Base-by-base conservation (phyloP, 441 rosid genomes). In the Hura crepitans region DNA sequence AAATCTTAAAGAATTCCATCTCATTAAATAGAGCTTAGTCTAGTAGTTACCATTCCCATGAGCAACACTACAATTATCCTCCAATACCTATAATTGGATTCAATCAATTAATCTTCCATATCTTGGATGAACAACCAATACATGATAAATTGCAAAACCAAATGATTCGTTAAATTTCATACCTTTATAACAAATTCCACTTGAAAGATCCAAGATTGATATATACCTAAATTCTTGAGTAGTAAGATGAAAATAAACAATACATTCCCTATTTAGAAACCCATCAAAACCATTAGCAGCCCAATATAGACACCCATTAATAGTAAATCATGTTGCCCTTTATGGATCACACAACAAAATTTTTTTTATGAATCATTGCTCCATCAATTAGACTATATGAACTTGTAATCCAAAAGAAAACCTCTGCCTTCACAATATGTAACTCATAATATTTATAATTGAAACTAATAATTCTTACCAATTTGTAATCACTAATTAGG, bases 381-480 rank as follows among this genome's bases (percentile, higher is more conserved):
- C 72, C 59, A 69, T 69, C 80, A 57, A 80, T 65, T 57, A 77
- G 57, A 20, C 28, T 74, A 84, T 81, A 83, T 0, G 55, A 53
- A 45, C 76, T 69, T 0, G 55, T 62, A 7, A 42, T 45, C 78
- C 78, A 69, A 2, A 78, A 76, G 57, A 56, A 83, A 23, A 78
- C 76, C 42, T 83, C 84, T 31, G 66, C 81, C 57, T 47, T 74
- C 2, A 68, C 15, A 20, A 22, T 13, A 28, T 67, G 69, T 0
- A 23, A 46, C 0, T 47, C 66, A 28, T 47, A 66, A 2, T 0
- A 15, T 42, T 49, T 20, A 17, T 62, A 39, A 5, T 31, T 5
- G 30, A 77, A 74, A 71, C 64, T 59, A 28, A 78, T 81, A 43
- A 80, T 72, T 33, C 84, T 80, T 31, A 76, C 74, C 39, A 83